Conservation (phyloP, 2,329 filamentous ascomycete genomes). For the Hypoxylon sp. region DNA sequence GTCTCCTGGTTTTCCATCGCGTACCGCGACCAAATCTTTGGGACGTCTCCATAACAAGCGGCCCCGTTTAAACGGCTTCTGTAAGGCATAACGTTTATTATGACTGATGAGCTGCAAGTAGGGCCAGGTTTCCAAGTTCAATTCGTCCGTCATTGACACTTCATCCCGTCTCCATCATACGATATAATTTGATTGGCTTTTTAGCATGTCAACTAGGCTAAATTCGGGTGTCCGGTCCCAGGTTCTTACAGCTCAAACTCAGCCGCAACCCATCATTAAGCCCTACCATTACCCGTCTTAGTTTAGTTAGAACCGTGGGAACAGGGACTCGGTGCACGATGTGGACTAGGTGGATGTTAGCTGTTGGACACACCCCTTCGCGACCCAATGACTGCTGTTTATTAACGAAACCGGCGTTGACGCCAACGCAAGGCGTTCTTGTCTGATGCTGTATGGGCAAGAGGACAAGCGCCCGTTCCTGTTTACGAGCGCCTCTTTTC, state of each 20-base stretch:
- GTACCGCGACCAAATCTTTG: slow-evolving; percentile 22
- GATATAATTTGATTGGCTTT: slow-evolving; percentile 23
- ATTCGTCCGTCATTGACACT: slow-evolving; percentile 38
- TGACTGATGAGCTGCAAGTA: slow-evolving; percentile 26
- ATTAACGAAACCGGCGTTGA: slow-evolving; percentile 30
- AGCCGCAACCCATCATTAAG: slow-evolving; percentile 39
- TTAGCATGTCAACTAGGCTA: slow-evolving; percentile 22
- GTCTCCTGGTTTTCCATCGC: slow-evolving; percentile 21
- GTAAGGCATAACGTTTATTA: slow-evolving; percentile 17
- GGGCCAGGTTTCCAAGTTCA: slow-evolving; percentile 26
- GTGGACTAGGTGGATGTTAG: slow-evolving; percentile 38
- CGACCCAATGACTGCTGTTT: slow-evolving; percentile 28
- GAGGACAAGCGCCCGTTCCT: slow-evolving; percentile 10
- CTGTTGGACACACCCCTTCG: slow-evolving; percentile 14
- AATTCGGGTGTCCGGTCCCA: slow-evolving; percentile 27
- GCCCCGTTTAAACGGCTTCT: slow-evolving; percentile 7
- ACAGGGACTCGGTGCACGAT: slow-evolving; percentile 24
- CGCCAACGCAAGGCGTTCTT: slow-evolving; percentile 32
- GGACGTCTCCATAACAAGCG: slow-evolving; percentile 2
- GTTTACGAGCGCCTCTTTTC: slow-evolving; percentile 6
- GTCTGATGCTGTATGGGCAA: slow-evolving; percentile 14
- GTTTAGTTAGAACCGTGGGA: slow-evolving; percentile 30
- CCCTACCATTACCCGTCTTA: slow-evolving; percentile 31
- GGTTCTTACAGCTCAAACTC: slow-evolving; percentile 31
- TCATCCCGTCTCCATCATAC: slow-evolving; percentile 34